phyloP scores from a whole-genome alignment of 331 rosid genomes.

The Dryas integrifolia region DNA sequence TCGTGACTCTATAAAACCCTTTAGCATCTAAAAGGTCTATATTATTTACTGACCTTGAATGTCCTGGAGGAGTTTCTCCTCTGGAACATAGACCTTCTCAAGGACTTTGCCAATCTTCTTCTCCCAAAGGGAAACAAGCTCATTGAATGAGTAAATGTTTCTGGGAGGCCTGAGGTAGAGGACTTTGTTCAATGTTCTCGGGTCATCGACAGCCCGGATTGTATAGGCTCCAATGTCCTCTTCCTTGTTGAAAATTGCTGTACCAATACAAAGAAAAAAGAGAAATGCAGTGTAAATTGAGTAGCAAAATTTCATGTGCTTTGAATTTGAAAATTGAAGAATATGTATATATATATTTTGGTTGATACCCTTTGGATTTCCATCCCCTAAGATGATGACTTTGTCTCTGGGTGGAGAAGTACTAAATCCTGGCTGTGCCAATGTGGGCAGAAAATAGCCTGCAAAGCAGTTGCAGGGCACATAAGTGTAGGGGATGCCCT shows the following conservation, averaged over 20 bases:
- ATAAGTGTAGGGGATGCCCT: slow-evolving; percentile 68
- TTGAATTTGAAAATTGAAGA: background rate
- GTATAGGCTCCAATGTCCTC: slow-evolving; percentile 79
- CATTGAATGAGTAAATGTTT: slow-evolving; percentile 70
- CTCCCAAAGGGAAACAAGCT: slow-evolving; percentile 86
- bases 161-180: slow-evolving; percentile 68
- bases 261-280: background rate
- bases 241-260: slow-evolving; percentile 75
- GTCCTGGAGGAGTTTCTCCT: slow-evolving; percentile 68
- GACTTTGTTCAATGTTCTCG: slow-evolving; percentile 73
- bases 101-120: slow-evolving; percentile 72
- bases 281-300: background rate
- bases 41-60: slow-evolving; percentile 47
- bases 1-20: no score
- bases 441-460: slow-evolving; percentile 70
- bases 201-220: slow-evolving; percentile 82
- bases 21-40: no score
- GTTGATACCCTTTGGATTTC: slow-evolving; percentile 58
- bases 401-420: slow-evolving; percentile 79
- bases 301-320: no score
- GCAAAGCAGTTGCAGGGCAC: slow-evolving; percentile 31
- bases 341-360: no score
- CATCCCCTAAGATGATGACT: slow-evolving; percentile 67
- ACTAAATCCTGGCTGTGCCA: slow-evolving; percentile 56
- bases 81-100: slow-evolving; percentile 56